These are phyloP conservation scores for Aspergillus proliferans DNA, from an alignment of 2,329 filamentous ascomycete genomes.

Conservation along the genomic window DNA sequence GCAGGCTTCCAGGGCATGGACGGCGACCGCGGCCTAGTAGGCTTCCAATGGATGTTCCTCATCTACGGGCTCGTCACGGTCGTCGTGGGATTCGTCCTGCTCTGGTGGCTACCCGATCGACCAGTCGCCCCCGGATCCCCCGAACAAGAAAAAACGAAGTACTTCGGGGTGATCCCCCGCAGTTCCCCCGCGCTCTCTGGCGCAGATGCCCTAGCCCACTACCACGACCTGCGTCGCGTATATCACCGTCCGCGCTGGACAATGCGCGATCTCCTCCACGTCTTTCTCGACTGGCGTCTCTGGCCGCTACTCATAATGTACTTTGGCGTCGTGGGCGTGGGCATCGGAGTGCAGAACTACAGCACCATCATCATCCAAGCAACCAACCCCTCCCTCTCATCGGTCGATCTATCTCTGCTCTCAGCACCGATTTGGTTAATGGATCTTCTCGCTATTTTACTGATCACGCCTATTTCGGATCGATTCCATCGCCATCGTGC, in stretches of 20 bases:
- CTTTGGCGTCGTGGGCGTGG: conserved; percentile 88
- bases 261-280: conserved; percentile 60
- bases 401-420: conserved; percentile 70
- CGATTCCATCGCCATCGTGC: conserved; percentile 75
- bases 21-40: conserved; percentile 65
- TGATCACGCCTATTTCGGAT: conserved; percentile 79
- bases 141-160: conserved; percentile 3
- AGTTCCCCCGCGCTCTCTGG: conserved; percentile 67
- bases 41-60: conserved; percentile 69
- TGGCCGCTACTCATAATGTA: conserved; percentile 89
- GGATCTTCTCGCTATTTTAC: conserved; percentile 80
- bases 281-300: conserved; percentile 78
- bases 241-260: conserved; percentile 72
- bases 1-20: conserved; percentile 92
- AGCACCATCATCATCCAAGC: conserved; percentile 77
- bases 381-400: conserved; percentile 67
- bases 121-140: conserved; percentile 59
- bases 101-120: conserved; percentile 89
- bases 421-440: conserved; percentile 93
- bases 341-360: conserved; percentile 84
- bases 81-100: conserved; percentile 62
- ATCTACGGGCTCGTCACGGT: conserved; percentile 73
- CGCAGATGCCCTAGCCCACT: conserved; percentile 74
- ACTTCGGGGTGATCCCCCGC: conserved; percentile 59
- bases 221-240: conserved; percentile 71